Evolutionary conservation across 192 early-diverging fungal genomes (phyloP).

Genomic region (Coemansia reversa): DNA sequence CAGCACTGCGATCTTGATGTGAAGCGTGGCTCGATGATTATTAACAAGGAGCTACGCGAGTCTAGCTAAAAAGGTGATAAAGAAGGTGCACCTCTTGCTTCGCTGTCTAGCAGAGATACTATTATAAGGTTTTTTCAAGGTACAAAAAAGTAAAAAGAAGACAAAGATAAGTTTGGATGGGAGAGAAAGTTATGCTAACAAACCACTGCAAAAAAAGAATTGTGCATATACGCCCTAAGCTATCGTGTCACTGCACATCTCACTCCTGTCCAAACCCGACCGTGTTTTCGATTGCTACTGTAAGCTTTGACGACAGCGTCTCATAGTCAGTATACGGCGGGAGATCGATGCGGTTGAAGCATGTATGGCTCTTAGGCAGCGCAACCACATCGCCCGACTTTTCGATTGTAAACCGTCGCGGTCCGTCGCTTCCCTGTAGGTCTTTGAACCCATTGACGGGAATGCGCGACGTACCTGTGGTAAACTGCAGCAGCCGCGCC

Average conservation of each 20-base stretch:
- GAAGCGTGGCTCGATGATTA: slow-evolving; percentile 46
- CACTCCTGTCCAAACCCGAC: slow-evolving; percentile 92
- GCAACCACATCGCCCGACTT: slow-evolving; percentile 82
- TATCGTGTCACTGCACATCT: slow-evolving; percentile 7
- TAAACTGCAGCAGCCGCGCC: slow-evolving; percentile 92
- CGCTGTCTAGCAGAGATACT: neutral
- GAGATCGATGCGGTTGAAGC: slow-evolving; percentile 97
- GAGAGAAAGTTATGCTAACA: neutral
- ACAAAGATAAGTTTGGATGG: neutral
- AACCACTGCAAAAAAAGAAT: neutral
- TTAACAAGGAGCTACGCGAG: slow-evolving; percentile 32
- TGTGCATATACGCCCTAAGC: neutral
- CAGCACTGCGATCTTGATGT: slow-evolving; percentile 36
- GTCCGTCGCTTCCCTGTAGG: slow-evolving; percentile 94
- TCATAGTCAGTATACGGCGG: slow-evolving; percentile 88
- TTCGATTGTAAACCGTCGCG: slow-evolving; percentile 93
- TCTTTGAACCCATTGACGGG: slow-evolving; percentile 99
- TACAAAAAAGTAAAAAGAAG: neutral
- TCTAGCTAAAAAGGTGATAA: neutral
- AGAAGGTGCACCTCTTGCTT: neutral
- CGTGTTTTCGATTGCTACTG: slow-evolving; percentile 93
- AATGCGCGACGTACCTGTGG: slow-evolving; percentile 95
- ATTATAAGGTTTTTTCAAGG: neutral
- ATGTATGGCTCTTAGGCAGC: slow-evolving; percentile 94
- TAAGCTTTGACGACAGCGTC: slow-evolving; percentile 73